A percentile compares a stretch with the other conserved stretches of the same genome.
These are phyloP conservation scores for Fusarium chaquense DNA, from an alignment of 2,329 filamentous ascomycete species.

Conservation along the genomic window DNA sequence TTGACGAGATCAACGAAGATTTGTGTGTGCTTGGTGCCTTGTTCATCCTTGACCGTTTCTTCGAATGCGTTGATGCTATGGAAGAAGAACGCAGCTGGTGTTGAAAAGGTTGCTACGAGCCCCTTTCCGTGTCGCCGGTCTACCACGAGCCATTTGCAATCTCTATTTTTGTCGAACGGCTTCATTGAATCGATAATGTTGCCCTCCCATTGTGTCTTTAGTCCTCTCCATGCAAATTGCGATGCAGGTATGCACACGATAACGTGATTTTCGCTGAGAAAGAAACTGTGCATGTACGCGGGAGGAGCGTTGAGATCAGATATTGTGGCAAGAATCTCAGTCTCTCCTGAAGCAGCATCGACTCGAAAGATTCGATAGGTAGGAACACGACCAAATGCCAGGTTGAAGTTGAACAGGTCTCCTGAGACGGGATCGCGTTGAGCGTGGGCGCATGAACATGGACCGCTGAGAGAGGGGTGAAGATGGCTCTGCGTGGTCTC, in stretches of 20 bases:
- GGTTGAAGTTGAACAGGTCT: conserved; percentile 85
- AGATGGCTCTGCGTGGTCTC: conserved; percentile 69
- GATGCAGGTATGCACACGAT: conserved; percentile 79
- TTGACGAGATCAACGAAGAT: conserved; percentile 74
- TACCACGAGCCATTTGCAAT: conserved; percentile 78
- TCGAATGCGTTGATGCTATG: conserved; percentile 85
- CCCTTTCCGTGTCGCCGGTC: conserved; percentile 73
- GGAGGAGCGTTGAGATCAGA: conserved; percentile 60
- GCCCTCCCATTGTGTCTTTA: conserved; percentile 71
- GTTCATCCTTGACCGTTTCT: conserved; percentile 58
- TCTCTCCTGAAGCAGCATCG: conserved; percentile 71
- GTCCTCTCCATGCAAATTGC: conserved; percentile 68
- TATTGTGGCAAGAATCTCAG: conserved; percentile 78
- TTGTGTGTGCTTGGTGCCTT: conserved; percentile 52
- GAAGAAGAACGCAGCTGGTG: conserved; percentile 79
- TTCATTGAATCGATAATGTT: conserved; percentile 77
- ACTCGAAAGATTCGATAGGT: conserved; percentile 78
- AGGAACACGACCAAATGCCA: conserved; percentile 68
- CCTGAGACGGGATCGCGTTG: conserved; percentile 78
- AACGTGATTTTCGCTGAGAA: conserved; percentile 77
- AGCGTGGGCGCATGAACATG: conserved; percentile 76
- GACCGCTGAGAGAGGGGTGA: conserved; percentile 76
- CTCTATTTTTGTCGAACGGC: conserved; percentile 67
- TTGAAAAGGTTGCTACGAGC: conserved; percentile 76
- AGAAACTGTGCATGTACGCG: conserved; percentile 87